phyloP scores from a whole-genome alignment of 805 yeast species.

The Cyberlindnera amylophila region DNA sequence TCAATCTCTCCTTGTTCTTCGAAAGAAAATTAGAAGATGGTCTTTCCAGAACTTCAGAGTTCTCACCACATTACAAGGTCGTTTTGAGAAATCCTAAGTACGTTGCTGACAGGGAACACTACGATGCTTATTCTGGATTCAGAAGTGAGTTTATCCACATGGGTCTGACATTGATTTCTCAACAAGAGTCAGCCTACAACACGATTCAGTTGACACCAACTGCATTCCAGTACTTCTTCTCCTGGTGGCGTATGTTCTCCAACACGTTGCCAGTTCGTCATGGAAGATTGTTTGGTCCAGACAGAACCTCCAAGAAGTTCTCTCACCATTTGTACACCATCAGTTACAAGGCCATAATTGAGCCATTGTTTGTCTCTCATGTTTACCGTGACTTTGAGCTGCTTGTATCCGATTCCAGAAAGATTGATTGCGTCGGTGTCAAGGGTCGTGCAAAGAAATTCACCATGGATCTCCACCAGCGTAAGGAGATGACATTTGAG shows the following conservation, averaged over 20 bases:
- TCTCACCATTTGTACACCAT: slow-evolving; percentile 72
- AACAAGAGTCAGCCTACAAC: slow-evolving; percentile 47
- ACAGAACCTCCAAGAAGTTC: slow-evolving; percentile 57
- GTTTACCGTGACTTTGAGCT: slow-evolving; percentile 50
- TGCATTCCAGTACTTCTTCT: slow-evolving; percentile 61
- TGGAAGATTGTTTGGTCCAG: slow-evolving; percentile 66
- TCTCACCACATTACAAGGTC: slow-evolving; percentile 60
- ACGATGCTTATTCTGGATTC: slow-evolving; percentile 80
- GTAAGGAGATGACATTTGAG: slow-evolving; percentile 44
- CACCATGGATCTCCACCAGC: slow-evolving; percentile 63
- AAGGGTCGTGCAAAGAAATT: slow-evolving; percentile 56
- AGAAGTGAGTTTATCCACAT: slow-evolving; percentile 80
- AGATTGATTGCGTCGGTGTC: slow-evolving; percentile 56
- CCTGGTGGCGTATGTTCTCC: slow-evolving; percentile 87
- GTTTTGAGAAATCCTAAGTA: slow-evolving; percentile 52
- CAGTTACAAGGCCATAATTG: slow-evolving; percentile 70
- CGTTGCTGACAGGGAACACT: slow-evolving; percentile 42
- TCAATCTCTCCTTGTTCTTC: slow-evolving; percentile 55
- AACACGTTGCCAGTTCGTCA: slow-evolving; percentile 76
- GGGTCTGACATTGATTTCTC: slow-evolving; percentile 52
- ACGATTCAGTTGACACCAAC: slow-evolving; percentile 74
- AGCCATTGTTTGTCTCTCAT: slow-evolving; percentile 74
- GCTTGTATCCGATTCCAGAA: slow-evolving; percentile 37
- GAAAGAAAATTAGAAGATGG: slow-evolving; percentile 39
- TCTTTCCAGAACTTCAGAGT: slow-evolving; percentile 38